A percentile compares a stretch with the other conserved stretches of the same genome.
Evolutionary conservation across 2,329 filamentous ascomycete species (phyloP).

Genomic region (Fusarium tjaetaba): DNA sequence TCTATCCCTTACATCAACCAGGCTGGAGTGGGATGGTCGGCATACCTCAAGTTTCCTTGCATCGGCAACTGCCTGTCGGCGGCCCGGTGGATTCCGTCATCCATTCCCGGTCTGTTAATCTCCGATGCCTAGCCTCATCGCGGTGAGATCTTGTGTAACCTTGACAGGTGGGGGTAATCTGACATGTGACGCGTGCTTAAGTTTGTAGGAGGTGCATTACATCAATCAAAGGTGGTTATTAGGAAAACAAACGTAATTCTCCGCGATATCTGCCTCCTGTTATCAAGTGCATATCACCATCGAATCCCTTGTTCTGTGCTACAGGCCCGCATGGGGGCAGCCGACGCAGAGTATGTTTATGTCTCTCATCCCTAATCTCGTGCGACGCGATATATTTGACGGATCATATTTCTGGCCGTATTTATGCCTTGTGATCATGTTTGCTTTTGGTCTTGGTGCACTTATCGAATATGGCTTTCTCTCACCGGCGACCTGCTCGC

Average conservation of each 20-base stretch:
- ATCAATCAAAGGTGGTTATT: too few species aligned
- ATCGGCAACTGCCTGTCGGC: background rate
- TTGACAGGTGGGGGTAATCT: background rate
- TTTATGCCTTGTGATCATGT: background rate
- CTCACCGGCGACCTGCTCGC: background rate
- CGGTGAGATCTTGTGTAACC: background rate
- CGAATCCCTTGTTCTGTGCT: too few species aligned
- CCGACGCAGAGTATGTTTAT: background rate
- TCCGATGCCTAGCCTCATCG: background rate
- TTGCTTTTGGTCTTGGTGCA: background rate
- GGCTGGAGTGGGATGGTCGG: background rate
- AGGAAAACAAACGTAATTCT: accelerated
- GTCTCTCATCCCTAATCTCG: background rate
- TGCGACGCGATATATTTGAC: background rate
- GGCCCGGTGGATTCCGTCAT: background rate
- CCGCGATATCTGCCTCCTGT: accelerated
- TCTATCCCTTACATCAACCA: background rate
- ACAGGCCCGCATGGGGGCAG: too few species aligned
- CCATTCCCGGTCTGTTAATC: background rate
- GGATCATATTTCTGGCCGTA: background rate
- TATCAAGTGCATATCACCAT: too few species aligned
- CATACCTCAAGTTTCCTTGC: background rate
- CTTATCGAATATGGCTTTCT: too few species aligned
- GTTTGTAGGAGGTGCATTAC: accelerated
- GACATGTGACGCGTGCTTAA: background rate